Evolutionary conservation across 257 asterid genomes (phyloP), one percentile per base, ranked within the genome.

Genomic region (Salvia miltiorrhiza): DNA sequence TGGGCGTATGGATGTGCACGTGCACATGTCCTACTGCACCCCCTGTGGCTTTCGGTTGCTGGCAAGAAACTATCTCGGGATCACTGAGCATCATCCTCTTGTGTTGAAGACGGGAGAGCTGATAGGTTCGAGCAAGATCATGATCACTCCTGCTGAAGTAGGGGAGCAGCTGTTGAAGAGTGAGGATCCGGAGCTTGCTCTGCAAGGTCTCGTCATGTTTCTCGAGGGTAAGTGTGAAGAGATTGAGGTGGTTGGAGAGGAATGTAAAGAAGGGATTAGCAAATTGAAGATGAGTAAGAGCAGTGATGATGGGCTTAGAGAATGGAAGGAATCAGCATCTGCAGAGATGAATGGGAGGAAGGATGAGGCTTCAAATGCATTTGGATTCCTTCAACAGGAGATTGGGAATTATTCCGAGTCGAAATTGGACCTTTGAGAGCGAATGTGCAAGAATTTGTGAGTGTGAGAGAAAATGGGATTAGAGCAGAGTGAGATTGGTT

Each of bases 1-100:
- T 0, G 89, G 95, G 1, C 85, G 95, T 1, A 87, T 87, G 95
- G 91, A 87, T 39, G 74, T 83, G 55, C 87, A 85, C 53, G 76
- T 87, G 65, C 75, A 78, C 84, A 79, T 85, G 91, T 76, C 90
- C 0, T 85, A 85, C 40, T 80, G 87, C 83, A 79, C 84, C 0
- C 80, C 81, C 0, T 48, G 74, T 1, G 82, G 82, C 17, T 71
- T 85, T 73, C 67, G 68, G 59, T 77, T 76, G 70, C 87, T 85
- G 0, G 79, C 73, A 8, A 52, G 53, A 4, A 85, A 79, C 21
- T 83, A 83, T 44, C 80, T 74, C n/a, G n/a, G n/a, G n/a, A n/a
- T 3, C 58, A 17, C 77, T 0, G 81, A 70, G 1, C n/a, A n/a
- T n/a, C 86, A 83, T 39, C 77, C 83, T 0, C 78, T 81, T 1